Conservation (phyloP, 2,329 filamentous ascomycete species). For the Pleurostoma richardsiae region DNA sequence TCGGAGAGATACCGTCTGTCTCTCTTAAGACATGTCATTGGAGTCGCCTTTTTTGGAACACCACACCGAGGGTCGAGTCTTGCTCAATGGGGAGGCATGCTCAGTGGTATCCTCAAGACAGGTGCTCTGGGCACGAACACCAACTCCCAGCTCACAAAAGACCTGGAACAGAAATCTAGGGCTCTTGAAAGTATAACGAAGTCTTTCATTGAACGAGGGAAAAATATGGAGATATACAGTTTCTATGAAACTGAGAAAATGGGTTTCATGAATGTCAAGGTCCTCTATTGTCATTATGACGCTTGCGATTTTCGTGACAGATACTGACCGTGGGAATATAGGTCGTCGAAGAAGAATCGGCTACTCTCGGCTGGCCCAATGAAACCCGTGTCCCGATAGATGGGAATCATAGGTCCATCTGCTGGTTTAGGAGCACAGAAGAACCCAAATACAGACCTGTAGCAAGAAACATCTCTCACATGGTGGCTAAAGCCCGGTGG, state of each 20-base stretch:
- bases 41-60: slow-evolving; percentile 4
- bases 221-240: slow-evolving; percentile 3
- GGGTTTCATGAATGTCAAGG: slow-evolving; percentile 2
- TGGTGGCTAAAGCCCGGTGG: neutral
- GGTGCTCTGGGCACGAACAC: slow-evolving; percentile 3
- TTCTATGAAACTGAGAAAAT: slow-evolving; percentile 6
- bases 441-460: neutral
- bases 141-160: neutral
- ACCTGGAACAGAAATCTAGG: neutral
- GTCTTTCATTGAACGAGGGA: slow-evolving; percentile 3
- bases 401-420: slow-evolving; percentile 4
- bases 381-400: slow-evolving; percentile 2
- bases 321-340: too few relatives aligned
- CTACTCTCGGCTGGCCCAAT: neutral
- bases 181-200: slow-evolving; percentile 1
- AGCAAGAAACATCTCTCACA: neutral
- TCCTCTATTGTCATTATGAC: too few relatives aligned
- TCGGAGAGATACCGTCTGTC: neutral
- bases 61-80: slow-evolving; percentile 4
- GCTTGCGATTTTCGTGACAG: too few relatives aligned
- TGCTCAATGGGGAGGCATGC: slow-evolving; percentile 2
- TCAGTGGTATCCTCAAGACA: slow-evolving; percentile 1
- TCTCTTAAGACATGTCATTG: slow-evolving; percentile 1
- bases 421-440: slow-evolving; percentile 3
- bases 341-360: slow-evolving; percentile 8